A percentile compares a stretch with the other conserved stretches of the same genome.
Evolutionary conservation across 345 rosid genomes (phyloP).

Genomic region (Syzygium aromaticum): DNA sequence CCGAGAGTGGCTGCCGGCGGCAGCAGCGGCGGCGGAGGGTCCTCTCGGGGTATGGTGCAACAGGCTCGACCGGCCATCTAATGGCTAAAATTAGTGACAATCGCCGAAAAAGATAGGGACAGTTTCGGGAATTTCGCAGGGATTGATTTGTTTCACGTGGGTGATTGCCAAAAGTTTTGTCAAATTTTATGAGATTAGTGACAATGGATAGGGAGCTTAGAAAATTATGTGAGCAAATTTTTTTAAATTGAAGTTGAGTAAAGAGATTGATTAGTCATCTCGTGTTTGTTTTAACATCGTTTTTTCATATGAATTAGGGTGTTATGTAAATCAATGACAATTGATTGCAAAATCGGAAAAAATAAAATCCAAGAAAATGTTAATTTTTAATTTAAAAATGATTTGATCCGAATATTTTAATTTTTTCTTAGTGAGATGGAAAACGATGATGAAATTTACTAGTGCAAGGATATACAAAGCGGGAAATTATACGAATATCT

Average conservation of each 20-base stretch:
- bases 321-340: not conserved
- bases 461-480: not conserved
- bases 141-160: not conserved
- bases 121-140: not conserved
- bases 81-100: not conserved
- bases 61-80: not conserved
- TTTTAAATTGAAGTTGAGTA: not conserved
- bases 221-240: not conserved
- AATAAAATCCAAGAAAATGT: not conserved
- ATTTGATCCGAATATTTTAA: not conserved
- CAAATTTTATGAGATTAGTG: not conserved
- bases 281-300: not conserved
- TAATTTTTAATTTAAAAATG: not conserved
- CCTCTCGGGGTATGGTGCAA: slow-evolving; percentile 21
- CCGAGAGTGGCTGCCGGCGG: slow-evolving; percentile 19
- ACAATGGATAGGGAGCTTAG: not conserved
- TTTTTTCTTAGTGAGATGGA: not conserved
- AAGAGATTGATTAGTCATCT: not conserved
- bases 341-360: not conserved
- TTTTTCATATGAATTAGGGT: not conserved
- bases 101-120: not conserved
- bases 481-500: not conserved
- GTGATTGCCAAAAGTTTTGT: not conserved
- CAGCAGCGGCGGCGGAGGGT: slow-evolving; percentile 7
- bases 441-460: not conserved